Conservation (phyloP, 345 rosid genomes). For the Eucalyptus sp. region DNA sequence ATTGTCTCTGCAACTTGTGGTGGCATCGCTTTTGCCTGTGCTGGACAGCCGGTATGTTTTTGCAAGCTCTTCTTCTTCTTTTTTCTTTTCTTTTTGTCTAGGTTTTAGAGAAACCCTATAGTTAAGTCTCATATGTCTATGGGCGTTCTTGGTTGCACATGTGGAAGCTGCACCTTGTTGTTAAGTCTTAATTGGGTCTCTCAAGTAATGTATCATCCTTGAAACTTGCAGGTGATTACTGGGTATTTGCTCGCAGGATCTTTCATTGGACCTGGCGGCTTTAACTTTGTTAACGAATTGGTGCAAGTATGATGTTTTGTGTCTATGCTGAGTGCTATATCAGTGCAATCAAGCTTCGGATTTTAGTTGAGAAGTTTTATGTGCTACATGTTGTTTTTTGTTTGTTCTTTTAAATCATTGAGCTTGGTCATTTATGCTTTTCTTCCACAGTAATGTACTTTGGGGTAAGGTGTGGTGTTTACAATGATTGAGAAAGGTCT, state of each 20-base stretch:
- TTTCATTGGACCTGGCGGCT: conserved; percentile 90
- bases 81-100: neutral
- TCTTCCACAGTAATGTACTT: neutral
- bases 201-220: neutral
- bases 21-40: conserved; percentile 98
- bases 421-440: neutral
- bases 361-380: neutral
- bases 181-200: neutral
- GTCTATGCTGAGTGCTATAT: neutral
- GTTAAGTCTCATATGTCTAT: neutral
- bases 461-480: neutral
- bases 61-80: neutral
- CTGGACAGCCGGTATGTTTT: conserved; percentile 89
- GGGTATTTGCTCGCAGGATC: conserved; percentile 94
- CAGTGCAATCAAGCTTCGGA: neutral
- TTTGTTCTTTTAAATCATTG: neutral
- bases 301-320: conserved; percentile 65
- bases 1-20: conserved; percentile 99
- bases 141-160: neutral
- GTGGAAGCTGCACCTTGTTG: neutral
- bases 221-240: conserved; percentile 70
- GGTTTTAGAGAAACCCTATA: neutral
- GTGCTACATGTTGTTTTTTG: neutral
- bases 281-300: conserved; percentile 91
- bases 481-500: neutral